Evolutionary conservation across 2,329 filamentous ascomycete species (phyloP).

Genomic region (Calonectria henricotiae): DNA sequence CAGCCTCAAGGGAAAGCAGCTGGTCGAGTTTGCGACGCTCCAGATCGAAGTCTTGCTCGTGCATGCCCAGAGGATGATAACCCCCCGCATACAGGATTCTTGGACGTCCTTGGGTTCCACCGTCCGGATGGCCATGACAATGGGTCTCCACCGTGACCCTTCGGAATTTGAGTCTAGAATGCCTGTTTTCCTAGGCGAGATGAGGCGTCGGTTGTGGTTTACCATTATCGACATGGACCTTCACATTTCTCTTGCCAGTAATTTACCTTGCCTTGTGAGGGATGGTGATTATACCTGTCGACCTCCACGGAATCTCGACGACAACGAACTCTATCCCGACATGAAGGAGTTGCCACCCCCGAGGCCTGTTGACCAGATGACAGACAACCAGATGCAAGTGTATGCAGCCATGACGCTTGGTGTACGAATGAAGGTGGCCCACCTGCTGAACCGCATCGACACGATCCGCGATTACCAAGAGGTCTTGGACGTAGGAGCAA

Average conservation of each 20-base stretch:
- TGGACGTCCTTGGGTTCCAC: conserved; percentile 73
- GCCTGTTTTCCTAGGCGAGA: conserved; percentile 68
- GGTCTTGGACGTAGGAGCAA: conserved; percentile 69
- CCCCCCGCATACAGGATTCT: conserved; percentile 66
- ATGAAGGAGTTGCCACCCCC: conserved; percentile 67
- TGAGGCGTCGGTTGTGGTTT: conserved; percentile 71
- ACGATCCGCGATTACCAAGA: conserved; percentile 69
- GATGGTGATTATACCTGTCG: conserved; percentile 70
- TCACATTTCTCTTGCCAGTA: conserved; percentile 69
- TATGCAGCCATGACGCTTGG: conserved; percentile 69
- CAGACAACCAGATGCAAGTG: conserved; percentile 70
- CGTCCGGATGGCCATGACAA: conserved; percentile 73
- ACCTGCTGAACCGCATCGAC: conserved; percentile 69
- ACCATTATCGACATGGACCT: conserved; percentile 73
- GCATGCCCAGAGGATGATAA: conserved; percentile 70
- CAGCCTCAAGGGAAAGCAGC: conserved; percentile 67
- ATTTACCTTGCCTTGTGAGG: conserved; percentile 68
- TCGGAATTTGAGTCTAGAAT: conserved; percentile 69
- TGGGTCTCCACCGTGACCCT: conserved; percentile 73
- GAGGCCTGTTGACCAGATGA: conserved; percentile 68
- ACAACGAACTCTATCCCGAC: conserved; percentile 65
- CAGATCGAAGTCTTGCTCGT: conserved; percentile 71
- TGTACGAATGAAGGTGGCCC: conserved; percentile 66
- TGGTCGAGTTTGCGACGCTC: conserved; percentile 69
- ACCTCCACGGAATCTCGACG: conserved; percentile 70